Percentiles rank a stretch among this genome's conserved stretches.
phyloP scores from a whole-genome alignment of 257 asterid species.

The Solanum bulbocastanum region DNA sequence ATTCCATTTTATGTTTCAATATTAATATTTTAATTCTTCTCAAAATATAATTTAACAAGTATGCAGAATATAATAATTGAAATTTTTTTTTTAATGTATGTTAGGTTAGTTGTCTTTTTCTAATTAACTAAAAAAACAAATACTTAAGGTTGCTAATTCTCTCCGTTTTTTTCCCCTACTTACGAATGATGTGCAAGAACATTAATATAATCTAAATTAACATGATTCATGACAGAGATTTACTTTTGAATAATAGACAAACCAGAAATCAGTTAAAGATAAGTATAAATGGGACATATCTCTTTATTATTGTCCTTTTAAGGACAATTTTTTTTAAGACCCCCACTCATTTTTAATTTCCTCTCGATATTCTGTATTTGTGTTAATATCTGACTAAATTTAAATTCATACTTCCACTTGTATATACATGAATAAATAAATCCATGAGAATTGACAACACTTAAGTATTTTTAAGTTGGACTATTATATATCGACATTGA shows the following conservation, averaged over 20 bases:
- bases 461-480: background rate
- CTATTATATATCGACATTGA: background rate
- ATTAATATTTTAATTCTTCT: background rate
- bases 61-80: background rate
- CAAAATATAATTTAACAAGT: background rate
- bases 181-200: background rate
- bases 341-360: background rate
- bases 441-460: background rate
- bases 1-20: background rate
- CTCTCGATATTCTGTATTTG: rapidly evolving
- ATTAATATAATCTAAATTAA: background rate
- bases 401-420: background rate
- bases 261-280: background rate
- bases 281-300: background rate
- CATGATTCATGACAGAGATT: background rate
- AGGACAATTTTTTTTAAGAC: background rate
- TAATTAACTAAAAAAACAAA: background rate
- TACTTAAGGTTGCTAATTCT: background rate
- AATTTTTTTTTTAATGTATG: no score
- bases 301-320: background rate
- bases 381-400: background rate
- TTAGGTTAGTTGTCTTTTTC: background rate
- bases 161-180: background rate
- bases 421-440: background rate
- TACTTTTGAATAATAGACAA: no score